Conservation (phyloP, 2,329 filamentous ascomycete genomes). For the Fusarium sacchari region DNA sequence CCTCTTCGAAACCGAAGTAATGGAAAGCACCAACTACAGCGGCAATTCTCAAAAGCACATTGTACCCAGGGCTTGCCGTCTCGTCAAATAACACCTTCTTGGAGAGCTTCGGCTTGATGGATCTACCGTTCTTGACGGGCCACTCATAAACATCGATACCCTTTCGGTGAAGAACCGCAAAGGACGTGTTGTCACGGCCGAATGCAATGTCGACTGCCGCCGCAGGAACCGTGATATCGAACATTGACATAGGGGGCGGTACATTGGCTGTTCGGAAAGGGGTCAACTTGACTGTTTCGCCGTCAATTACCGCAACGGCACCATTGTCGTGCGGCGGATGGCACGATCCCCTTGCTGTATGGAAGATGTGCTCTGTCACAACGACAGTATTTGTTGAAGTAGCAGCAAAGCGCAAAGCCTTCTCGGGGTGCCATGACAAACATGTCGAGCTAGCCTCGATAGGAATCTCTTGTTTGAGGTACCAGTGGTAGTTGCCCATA, state of each 20-base stretch:
- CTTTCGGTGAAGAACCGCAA: slow-evolving; percentile 77
- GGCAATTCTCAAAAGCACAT: slow-evolving; percentile 16
- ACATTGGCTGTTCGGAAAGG: slow-evolving; percentile 85
- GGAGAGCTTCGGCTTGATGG: slow-evolving; percentile 55
- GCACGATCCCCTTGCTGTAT: slow-evolving; percentile 74
- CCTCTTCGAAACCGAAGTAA: slow-evolving; percentile 47
- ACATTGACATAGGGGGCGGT: slow-evolving; percentile 91
- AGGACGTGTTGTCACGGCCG: slow-evolving; percentile 67
- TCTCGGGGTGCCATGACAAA: slow-evolving; percentile 87
- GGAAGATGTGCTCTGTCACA: slow-evolving; percentile 74
- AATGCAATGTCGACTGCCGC: slow-evolving; percentile 81
- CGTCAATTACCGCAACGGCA: slow-evolving; percentile 85
- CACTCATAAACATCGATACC: slow-evolving; percentile 77
- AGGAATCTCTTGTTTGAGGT: slow-evolving; percentile 88
- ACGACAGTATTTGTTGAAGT: slow-evolving; percentile 62
- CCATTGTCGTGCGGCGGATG: slow-evolving; percentile 80
- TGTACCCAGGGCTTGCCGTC: slow-evolving; percentile 38
- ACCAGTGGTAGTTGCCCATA: slow-evolving; percentile 97
- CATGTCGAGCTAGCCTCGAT: slow-evolving; percentile 49
- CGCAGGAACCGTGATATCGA: slow-evolving; percentile 71
- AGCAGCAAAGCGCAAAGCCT: slow-evolving; percentile 73
- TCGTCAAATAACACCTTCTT: slow-evolving; percentile 53
- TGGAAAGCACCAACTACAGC: slow-evolving; percentile 44
- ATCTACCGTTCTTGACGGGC: slow-evolving; percentile 67
- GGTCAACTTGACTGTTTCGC: slow-evolving; percentile 81